These are phyloP conservation scores for Psilocybe tampanensis DNA, from an alignment of 768 basidiomycete genomes.

Conservation along the genomic window DNA sequence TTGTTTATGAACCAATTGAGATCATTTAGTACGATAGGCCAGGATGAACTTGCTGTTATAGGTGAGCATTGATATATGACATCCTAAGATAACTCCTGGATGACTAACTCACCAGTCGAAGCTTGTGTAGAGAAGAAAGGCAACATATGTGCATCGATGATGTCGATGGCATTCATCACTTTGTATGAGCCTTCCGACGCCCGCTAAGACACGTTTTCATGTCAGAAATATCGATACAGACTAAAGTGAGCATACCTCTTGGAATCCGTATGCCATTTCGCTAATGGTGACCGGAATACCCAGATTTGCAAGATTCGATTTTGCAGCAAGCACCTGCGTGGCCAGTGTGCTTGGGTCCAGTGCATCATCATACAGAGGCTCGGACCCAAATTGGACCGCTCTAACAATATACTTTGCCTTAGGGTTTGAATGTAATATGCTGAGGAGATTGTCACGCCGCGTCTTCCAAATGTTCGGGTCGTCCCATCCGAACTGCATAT, in stretches of 20 bases:
- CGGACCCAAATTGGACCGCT: conserved; percentile 70
- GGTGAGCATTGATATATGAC: not conserved
- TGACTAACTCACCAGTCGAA: conserved; percentile 46
- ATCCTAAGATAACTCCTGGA: not conserved
- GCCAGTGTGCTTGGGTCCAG: conserved; percentile 52
- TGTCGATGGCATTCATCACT: conserved; percentile 61
- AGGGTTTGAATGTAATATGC: conserved; percentile 55
- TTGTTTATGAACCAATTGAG: conserved; percentile 70
- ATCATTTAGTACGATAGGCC: conserved; percentile 63
- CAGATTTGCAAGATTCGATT: conserved; percentile 49
- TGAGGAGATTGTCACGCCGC: conserved; percentile 55
- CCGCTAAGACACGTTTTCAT: conserved; percentile 33
- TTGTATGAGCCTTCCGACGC: conserved; percentile 51
- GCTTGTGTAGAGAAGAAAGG: conserved; percentile 66
- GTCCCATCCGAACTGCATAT: conserved; percentile 50
- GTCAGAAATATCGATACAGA: not conserved
- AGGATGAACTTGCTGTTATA: conserved; percentile 52
- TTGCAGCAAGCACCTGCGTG: conserved; percentile 49
- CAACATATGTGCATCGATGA: conserved; percentile 70
- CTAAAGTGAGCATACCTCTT: conserved; percentile 30
- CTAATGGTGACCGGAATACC: conserved; percentile 72
- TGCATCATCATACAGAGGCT: conserved; percentile 64
- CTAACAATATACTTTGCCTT: conserved; percentile 69
- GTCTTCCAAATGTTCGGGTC: conserved; percentile 51
- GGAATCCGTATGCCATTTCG: conserved; percentile 64